These are phyloP conservation scores for Salix purpurea DNA, from an alignment of 345 rosid species.

Conservation along the genomic window DNA sequence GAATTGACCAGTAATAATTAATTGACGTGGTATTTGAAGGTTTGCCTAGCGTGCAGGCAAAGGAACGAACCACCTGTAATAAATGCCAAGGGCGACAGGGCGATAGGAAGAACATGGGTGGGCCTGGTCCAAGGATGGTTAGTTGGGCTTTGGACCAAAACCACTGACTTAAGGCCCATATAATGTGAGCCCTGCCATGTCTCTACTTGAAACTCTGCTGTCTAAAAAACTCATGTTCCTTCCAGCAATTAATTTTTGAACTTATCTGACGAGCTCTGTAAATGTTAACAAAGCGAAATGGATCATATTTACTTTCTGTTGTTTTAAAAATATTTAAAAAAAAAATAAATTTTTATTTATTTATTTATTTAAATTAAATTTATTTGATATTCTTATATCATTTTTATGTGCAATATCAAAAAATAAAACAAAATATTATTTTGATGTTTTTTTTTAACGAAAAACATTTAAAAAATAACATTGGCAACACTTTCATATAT, in stretches of 20 bases:
- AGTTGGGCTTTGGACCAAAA: not conserved
- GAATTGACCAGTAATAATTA: no score
- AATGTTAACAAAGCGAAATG: no score
- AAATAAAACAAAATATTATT: no score
- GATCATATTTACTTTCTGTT: not conserved
- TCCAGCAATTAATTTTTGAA: not conserved
- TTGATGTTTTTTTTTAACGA: no score
- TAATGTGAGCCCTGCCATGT: not conserved
- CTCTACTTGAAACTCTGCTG: not conserved
- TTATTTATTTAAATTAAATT: no score
- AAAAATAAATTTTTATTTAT: no score
- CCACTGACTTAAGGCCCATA: not conserved
- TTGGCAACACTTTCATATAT: no score
- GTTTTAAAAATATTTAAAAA: no score
- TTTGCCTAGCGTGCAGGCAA: not conserved
- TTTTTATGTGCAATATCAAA: no score
- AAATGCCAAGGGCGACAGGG: not conserved
- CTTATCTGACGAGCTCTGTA: not conserved
- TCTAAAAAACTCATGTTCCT: not conserved
- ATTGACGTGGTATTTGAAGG: no score
- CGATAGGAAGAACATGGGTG: not conserved
- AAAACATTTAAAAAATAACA: no score
- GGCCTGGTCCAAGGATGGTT: not conserved
- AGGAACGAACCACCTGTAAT: not conserved
- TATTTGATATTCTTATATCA: no score